Percentiles rank a stretch among this genome's conserved stretches.
phyloP scores from a whole-genome alignment of 2,329 filamentous ascomycete species.

The Microcera coccophila region DNA sequence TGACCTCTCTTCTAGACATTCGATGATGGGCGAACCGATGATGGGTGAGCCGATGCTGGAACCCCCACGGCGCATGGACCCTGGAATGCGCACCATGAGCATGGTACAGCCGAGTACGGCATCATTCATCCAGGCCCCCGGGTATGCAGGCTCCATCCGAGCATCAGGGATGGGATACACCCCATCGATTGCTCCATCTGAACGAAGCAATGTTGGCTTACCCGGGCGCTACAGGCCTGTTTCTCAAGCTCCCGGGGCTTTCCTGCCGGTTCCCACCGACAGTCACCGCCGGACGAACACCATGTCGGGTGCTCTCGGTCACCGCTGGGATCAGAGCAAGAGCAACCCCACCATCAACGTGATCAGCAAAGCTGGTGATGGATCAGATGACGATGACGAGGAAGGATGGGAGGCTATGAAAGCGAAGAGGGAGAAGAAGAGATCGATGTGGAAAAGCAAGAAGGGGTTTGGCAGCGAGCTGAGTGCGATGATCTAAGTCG shows the following conservation, averaged over 20 bases:
- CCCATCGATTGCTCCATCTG: slow-evolving; percentile 89
- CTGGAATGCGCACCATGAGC: slow-evolving; percentile 68
- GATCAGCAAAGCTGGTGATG: slow-evolving; percentile 37
- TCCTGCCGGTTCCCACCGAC: slow-evolving; percentile 27
- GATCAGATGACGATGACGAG: slow-evolving; percentile 58
- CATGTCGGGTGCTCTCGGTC: slow-evolving; percentile 32
- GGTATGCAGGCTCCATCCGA: slow-evolving; percentile 30
- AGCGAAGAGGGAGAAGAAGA: slow-evolving; percentile 65
- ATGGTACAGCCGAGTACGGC: slow-evolving; percentile 69
- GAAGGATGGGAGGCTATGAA: slow-evolving; percentile 68
- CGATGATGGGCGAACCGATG: slow-evolving; percentile 47
- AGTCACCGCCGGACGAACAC: slow-evolving; percentile 32
- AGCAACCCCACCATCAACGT: slow-evolving; percentile 37
- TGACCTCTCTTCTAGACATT: slow-evolving; percentile 42
- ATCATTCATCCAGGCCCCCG: slow-evolving; percentile 52
- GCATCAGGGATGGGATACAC: slow-evolving; percentile 61
- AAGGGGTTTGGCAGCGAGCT: slow-evolving; percentile 50
- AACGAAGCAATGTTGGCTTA: slow-evolving; percentile 88
- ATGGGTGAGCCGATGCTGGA: slow-evolving; percentile 47
- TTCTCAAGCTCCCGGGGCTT: slow-evolving; percentile 53
- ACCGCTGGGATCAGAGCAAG: slow-evolving; percentile 30
- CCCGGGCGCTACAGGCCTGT: slow-evolving; percentile 90
- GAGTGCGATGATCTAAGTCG: slow-evolving; percentile 42
- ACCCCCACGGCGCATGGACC: slow-evolving; percentile 38
- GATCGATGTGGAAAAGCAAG: slow-evolving; percentile 61